Base-by-base conservation (phyloP, 2,329 filamentous ascomycete genomes). In the Dryadomyces sulphureus region DNA sequence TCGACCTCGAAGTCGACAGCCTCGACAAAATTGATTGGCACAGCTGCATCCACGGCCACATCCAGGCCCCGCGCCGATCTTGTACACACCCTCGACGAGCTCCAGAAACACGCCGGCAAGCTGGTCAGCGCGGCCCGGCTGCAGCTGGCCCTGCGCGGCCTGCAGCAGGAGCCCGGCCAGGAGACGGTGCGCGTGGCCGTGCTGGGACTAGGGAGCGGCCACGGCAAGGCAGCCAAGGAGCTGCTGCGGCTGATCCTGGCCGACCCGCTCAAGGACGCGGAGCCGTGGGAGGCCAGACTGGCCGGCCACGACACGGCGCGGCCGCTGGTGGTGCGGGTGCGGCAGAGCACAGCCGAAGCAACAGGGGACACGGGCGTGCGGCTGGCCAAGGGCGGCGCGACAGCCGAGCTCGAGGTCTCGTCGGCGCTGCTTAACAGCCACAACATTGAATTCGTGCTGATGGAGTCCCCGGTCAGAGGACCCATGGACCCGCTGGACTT, bases 231-330 rank as follows among this genome's bases (percentile, higher is more conserved):
- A 12, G 79, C 81, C 3, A 77, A 76, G 56, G 69, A 72, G 49
- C 67, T 95, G 8, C 70, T 88, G 40, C 74, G 79, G 38, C 65
- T 89, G 32, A 62, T 87, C 12, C 65, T 88, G 2, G 79, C 81
- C 2, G 84, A 89, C 59, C 81, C 84, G 5, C 62, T 89, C 52
- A 69, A 69, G 34, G 62, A 71, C 5, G 70, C 75, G 52, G 70
- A 77, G 52, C 60, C 68, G 22, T 89, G 84, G 84, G 84, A 89
- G 60, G 65, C 66, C 55, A 65, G 77, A 48, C 59, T 88, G 49
- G 68, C 72, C 12, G 57, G 59, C 12, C 67, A 72, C 49, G 68
- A 73, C 52, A 60, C 66, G 24, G 59, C 64, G 25, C 68, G 68
- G 49, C 80, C 81, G 2, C 60, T 88, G 47, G 64, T 88, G 17